Evolutionary conservation across 2,329 filamentous ascomycete genomes (phyloP).

Genomic region (Penicillium italicum): DNA sequence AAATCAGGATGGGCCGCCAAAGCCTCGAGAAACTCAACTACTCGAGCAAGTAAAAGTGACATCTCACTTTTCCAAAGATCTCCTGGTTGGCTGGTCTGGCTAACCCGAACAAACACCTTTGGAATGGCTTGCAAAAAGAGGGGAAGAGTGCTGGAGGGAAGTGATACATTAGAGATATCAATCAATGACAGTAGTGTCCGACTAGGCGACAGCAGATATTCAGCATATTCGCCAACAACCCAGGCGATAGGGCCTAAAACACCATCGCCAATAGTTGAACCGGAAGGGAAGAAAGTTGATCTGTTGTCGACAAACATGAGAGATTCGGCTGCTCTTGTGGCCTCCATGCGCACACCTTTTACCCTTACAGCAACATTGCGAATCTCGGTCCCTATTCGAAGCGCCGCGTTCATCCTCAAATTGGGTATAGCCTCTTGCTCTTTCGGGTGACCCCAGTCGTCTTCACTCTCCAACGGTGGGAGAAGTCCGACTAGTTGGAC

Average conservation of each 20-base stretch:
- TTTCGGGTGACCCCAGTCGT: slow-evolving; percentile 20
- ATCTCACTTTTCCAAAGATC: slow-evolving; percentile 69
- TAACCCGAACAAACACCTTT: slow-evolving; percentile 75
- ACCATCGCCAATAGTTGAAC: slow-evolving; percentile 53
- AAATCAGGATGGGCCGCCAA: slow-evolving; percentile 77
- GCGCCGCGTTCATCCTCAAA: slow-evolving; percentile 26
- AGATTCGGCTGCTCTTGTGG: slow-evolving; percentile 76
- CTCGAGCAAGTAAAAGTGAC: slow-evolving; percentile 72
- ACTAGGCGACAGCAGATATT: slow-evolving; percentile 66
- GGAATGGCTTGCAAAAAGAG: slow-evolving; percentile 78
- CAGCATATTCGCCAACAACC: slow-evolving; percentile 83
- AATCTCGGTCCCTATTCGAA: slow-evolving; percentile 72
- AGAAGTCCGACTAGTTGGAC: slow-evolving; percentile 73
- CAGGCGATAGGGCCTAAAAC: slow-evolving; percentile 75
- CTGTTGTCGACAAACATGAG: slow-evolving; percentile 61
- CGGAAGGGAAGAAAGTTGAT: slow-evolving; percentile 55
- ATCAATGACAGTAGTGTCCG: slow-evolving; percentile 71
- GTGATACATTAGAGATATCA: slow-evolving; percentile 59
- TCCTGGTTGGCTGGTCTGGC: slow-evolving; percentile 65
- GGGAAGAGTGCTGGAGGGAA: slow-evolving; percentile 65
- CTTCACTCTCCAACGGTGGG: slow-evolving; percentile 27
- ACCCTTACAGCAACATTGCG: slow-evolving; percentile 91
- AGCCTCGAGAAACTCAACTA: slow-evolving; percentile 77
- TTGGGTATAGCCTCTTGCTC: slow-evolving; percentile 12
- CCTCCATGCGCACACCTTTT: slow-evolving; percentile 71